Evolutionary conservation across 331 rosid genomes (phyloP), one percentile per base, ranked within the genome.

Genomic region (Phaseolus coccineus): DNA sequence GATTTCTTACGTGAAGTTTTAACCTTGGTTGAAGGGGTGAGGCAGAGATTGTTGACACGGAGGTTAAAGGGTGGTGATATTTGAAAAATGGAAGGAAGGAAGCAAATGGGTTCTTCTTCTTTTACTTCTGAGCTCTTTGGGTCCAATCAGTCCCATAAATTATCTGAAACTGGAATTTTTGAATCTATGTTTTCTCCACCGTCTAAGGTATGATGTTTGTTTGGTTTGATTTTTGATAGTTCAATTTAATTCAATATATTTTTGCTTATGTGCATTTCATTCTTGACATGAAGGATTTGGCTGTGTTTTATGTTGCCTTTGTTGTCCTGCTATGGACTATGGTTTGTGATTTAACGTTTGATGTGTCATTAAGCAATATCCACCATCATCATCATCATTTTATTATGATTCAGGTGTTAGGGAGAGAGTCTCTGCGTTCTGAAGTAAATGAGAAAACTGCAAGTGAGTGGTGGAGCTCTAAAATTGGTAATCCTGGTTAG

Each of bases 101-200:
- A 89, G 67, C 71, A 86, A 77, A 40, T 72, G 27, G 88, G 82
- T 74, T 91, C 99, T 78, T 90, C 88, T 66, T 87, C 99, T 65
- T 91, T 89, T 85, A 87, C 97, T 77, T 83, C 86, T 84, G 93
- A 95, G 74, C 89, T 89, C 62, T 92, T 92, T 72, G 99, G 91
- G 9, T 87, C 94, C 46, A 83, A 78, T 37, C 89, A 87, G 6
- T 78, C 90, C 4, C 16, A 57, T 27, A 52, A 79, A 5, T 85
- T 90, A 5, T 69, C 97, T 70, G 80, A 88, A 6, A 75, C 94
- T 55, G 96, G 92, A 77, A 87, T 91, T 82, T 92, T 95, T 52
- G 92, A 87, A 3, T 86, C 97, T 11, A 80, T 92, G 8, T 93
- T 95, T 58, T 50, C 97, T 12, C 92, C 94, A 63, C 22, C 94